These are phyloP conservation scores for Tillandsia fasciculata DNA, from an alignment of 176 grass and related monocot genomes.

Conservation along the genomic window DNA sequence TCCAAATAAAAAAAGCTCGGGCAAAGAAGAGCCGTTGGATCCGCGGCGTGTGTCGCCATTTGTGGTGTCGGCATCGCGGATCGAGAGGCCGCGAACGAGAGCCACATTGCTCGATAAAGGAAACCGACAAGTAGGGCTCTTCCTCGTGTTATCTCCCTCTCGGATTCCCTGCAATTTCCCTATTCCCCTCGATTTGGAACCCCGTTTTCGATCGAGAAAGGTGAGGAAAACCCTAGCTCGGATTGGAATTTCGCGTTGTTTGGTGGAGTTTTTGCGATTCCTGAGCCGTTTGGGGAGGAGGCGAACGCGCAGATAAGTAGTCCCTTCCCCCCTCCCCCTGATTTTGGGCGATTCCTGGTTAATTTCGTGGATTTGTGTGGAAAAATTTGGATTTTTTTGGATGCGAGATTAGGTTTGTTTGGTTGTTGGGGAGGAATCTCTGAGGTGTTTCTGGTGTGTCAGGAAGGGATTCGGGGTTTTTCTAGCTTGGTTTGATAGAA, in stretches of 20 bases:
- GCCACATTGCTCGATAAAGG: no score
- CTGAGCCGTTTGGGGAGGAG: background rate
- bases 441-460: no score
- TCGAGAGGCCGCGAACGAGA: no score
- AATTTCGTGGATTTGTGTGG: background rate
- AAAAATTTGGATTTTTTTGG: background rate
- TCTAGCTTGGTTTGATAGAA: background rate
- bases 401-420: constrained; percentile 1
- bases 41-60: no score
- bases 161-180: no score
- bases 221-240: background rate
- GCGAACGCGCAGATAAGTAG: constrained; percentile 1
- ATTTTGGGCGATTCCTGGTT: background rate
- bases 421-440: background rate
- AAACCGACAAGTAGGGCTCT: no score
- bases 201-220: background rate
- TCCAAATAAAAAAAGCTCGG: no score
- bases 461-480: background rate
- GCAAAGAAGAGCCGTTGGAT: no score
- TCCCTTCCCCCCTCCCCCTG: background rate
- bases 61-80: no score
- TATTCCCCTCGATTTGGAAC: no score
- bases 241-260: background rate
- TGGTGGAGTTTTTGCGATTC: background rate
- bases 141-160: no score